Conservation (phyloP, 352 stramenopile species). For the Peronospora tabacina region DNA sequence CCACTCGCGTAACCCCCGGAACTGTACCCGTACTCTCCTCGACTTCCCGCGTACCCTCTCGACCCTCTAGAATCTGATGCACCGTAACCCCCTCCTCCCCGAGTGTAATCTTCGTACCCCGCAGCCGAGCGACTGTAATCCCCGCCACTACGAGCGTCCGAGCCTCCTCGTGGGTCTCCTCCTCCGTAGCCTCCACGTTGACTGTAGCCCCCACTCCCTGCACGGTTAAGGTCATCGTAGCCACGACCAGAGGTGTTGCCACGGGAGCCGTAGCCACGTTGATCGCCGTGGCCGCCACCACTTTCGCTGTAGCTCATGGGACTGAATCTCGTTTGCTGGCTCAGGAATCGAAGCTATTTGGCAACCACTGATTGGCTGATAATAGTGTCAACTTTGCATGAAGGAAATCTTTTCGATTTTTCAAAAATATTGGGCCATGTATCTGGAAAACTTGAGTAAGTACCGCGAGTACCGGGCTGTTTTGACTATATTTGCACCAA, state of each 20-base stretch:
- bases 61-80: constrained; percentile 9
- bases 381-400: too few relatives aligned
- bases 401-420: too few relatives aligned
- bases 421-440: too few relatives aligned
- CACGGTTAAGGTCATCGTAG: constrained; percentile 15
- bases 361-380: background rate
- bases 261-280: constrained; percentile 17
- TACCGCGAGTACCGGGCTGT: background rate
- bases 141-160: constrained; percentile 14
- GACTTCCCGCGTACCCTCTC: constrained; percentile 13
- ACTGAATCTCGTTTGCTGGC: background rate
- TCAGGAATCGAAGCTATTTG: background rate
- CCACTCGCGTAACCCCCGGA: constrained; percentile 4
- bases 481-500: background rate
- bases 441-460: too few relatives aligned
- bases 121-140: constrained; percentile 21
- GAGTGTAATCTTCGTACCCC: constrained; percentile 24
- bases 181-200: constrained; percentile 21
- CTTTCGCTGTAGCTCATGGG: constrained; percentile 47
- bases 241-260: constrained; percentile 12
- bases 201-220: constrained; percentile 11
- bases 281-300: constrained; percentile 25
- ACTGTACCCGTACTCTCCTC: constrained; percentile 18
- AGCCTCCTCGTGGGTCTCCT: too few relatives aligned
- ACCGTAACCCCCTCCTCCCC: constrained; percentile 15